A percentile compares a stretch with the other conserved stretches of the same genome.
These are phyloP conservation scores for Heteromeles arbutifolia DNA, from an alignment of 306 rosid species.

Conservation along the genomic window DNA sequence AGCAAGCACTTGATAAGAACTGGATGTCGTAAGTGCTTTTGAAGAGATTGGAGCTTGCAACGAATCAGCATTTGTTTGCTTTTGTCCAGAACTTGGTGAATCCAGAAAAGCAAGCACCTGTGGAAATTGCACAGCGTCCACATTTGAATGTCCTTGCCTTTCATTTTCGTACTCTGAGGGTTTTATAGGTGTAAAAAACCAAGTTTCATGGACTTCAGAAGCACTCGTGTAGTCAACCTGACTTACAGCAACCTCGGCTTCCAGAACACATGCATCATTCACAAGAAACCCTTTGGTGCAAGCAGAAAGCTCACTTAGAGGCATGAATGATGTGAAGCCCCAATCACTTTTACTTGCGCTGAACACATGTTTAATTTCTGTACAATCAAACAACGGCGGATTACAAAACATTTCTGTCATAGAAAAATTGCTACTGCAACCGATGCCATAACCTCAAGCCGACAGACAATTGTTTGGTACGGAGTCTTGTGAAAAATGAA, in stretches of 20 bases:
- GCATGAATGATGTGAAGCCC: conserved; percentile 19
- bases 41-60: neutral
- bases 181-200: neutral
- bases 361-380: conserved; percentile 7
- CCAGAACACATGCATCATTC: conserved; percentile 2
- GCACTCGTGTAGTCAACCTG: neutral
- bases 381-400: neutral
- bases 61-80: neutral
- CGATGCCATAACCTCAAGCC: too few relatives aligned
- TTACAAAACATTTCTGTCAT: neutral
- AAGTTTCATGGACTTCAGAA: neutral
- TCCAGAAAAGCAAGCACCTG: neutral
- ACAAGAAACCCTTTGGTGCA: neutral
- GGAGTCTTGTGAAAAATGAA: too few relatives aligned
- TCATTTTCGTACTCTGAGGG: neutral
- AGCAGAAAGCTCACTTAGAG: conserved; percentile 8
- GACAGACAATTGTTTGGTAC: too few relatives aligned
- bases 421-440: neutral
- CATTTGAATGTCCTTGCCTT: neutral
- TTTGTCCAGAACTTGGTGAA: neutral
- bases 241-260: conserved; percentile 19
- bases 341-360: conserved; percentile 6
- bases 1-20: neutral
- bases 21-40: neutral
- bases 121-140: neutral